Percentiles rank a stretch among this genome's conserved stretches.
These are phyloP conservation scores for Lasiosphaeria miniovina DNA, from an alignment of 495 filamentous ascomycete species.

Conservation along the genomic window DNA sequence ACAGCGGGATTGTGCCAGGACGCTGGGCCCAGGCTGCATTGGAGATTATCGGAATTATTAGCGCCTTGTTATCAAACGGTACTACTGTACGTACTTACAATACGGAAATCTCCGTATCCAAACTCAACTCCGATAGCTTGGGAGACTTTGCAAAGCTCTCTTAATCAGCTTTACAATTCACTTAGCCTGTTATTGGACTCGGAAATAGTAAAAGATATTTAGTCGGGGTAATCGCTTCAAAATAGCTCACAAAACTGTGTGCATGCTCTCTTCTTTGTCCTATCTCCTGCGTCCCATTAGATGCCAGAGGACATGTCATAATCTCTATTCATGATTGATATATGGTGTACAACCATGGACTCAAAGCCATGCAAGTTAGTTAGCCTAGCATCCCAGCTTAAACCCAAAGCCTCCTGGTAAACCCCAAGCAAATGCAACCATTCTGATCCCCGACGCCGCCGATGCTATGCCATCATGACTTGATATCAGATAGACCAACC, in stretches of 20 bases:
- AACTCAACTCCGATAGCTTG: neutral
- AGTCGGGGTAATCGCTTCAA: no score
- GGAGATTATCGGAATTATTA: slow-evolving; percentile 13
- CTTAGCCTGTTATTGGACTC: no score
- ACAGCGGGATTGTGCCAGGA: slow-evolving; percentile 18
- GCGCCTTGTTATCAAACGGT: slow-evolving; percentile 16
- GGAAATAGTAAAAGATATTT: no score
- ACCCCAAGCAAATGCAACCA: slow-evolving; percentile 23
- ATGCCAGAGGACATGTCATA: neutral
- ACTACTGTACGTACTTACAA: neutral
- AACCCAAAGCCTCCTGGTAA: slow-evolving; percentile 8
- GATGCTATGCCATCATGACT: slow-evolving; percentile 9
- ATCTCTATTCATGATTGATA: neutral
- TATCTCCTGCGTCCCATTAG: no score
- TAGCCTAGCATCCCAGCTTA: neutral
- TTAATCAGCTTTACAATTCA: no score
- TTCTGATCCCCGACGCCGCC: slow-evolving; percentile 7
- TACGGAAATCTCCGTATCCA: neutral
- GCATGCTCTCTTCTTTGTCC: no score
- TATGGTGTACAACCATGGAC: neutral
- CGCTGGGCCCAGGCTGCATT: neutral
- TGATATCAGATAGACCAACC: slow-evolving; percentile 1
- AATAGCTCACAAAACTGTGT: no score
- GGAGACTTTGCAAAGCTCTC: no score
- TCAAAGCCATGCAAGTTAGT: neutral